Evolutionary conservation across 257 asterid species (phyloP).

Genomic region (Osmanthus fragrans): DNA sequence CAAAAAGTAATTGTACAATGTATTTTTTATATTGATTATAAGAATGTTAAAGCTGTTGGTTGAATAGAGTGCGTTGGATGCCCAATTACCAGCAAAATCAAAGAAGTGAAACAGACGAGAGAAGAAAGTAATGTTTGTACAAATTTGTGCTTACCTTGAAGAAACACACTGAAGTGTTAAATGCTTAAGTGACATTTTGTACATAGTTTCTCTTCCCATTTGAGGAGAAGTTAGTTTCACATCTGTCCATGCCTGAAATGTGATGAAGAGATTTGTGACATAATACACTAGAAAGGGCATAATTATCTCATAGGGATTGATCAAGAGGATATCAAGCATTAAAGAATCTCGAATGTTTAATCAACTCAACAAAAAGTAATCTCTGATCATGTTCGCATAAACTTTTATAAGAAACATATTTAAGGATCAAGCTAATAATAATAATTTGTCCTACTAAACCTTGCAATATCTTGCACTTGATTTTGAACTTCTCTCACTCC

Average conservation of each 20-base stretch:
- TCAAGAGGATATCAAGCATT: slow-evolving; percentile 10
- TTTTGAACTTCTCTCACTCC: background rate
- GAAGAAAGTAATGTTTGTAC: background rate
- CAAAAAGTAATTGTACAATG: slow-evolving; percentile 3
- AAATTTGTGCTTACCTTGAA: slow-evolving; percentile 45
- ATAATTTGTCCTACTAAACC: background rate
- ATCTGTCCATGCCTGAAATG: slow-evolving; percentile 76
- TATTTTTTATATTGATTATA: slow-evolving; percentile 13
- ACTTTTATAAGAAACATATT: background rate
- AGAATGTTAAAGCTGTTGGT: slow-evolving; percentile 5
- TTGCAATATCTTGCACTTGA: background rate
- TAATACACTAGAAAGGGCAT: background rate
- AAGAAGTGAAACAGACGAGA: background rate
- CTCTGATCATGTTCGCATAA: background rate
- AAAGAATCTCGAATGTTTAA: slow-evolving; percentile 9
- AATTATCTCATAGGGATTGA: background rate
- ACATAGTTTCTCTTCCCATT: slow-evolving; percentile 85
- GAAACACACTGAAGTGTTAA: slow-evolving; percentile 61
- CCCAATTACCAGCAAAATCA: slow-evolving; percentile 14
- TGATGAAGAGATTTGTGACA: background rate
- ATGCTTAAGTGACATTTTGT: slow-evolving; percentile 69
- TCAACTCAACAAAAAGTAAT: background rate
- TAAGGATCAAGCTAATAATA: slow-evolving; percentile 4
- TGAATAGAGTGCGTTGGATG: background rate
- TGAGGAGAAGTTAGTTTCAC: slow-evolving; percentile 95